Conservation (phyloP, 1,284 basidiomycete species). For the Neotropicomus parvogracilis region DNA sequence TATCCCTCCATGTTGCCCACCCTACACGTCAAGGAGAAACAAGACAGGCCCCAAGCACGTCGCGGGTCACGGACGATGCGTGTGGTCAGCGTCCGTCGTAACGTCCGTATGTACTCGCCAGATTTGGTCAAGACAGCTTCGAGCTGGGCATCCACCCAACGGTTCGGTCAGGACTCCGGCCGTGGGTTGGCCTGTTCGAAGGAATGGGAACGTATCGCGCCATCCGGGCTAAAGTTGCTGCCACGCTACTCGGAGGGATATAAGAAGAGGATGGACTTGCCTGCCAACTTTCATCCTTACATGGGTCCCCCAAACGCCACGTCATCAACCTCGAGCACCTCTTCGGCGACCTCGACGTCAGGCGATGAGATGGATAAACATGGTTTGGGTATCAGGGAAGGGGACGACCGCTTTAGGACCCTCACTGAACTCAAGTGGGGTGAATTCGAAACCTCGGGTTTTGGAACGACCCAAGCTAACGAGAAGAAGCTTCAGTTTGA, state of each 20-base stretch:
- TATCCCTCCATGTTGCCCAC: conserved; percentile 68
- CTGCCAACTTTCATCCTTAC: conserved; percentile 56
- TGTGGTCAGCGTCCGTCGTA: conserved; percentile 69
- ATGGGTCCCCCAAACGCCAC: conserved; percentile 24
- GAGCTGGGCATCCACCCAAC: conserved; percentile 56
- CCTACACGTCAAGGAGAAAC: conserved; percentile 35
- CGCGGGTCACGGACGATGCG: conserved; percentile 70
- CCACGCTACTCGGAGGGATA: conserved; percentile 67
- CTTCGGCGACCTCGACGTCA: conserved; percentile 30
- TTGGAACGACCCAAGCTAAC: conserved; percentile 51
- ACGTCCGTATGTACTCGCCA: conserved; percentile 77
- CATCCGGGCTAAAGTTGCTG: conserved; percentile 49
- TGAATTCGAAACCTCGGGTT: conserved; percentile 79
- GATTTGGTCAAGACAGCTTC: conserved; percentile 75
- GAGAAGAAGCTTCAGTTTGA: conserved; percentile 81
- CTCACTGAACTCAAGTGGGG: conserved; percentile 86
- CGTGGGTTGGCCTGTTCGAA: conserved; percentile 54
- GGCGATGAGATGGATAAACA: conserved; percentile 27
- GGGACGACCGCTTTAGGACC: conserved; percentile 70
- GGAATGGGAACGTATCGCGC: conserved; percentile 70
- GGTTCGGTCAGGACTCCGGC: conserved; percentile 26
- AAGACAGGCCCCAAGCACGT: conserved; percentile 54
- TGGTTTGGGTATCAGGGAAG: conserved; percentile 34
- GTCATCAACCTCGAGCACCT: conserved; percentile 26
- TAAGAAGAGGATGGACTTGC: conserved; percentile 68